Conservation (phyloP, 768 basidiomycete genomes). For the Zangia roseola region DNA sequence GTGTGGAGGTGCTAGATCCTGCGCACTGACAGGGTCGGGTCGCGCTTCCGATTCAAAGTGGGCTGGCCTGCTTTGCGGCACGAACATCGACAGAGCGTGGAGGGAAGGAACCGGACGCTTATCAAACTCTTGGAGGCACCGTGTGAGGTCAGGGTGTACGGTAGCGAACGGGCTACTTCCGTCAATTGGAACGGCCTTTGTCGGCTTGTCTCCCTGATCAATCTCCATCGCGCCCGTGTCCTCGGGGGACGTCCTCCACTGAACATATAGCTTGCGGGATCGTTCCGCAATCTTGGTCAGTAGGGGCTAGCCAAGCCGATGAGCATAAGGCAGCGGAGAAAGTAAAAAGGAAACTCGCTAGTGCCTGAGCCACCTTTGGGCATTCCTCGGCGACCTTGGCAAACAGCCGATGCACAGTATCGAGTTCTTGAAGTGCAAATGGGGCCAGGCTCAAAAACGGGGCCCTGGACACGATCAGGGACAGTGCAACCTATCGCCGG, state of each 20-base stretch:
- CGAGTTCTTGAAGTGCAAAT: constrained; percentile 60
- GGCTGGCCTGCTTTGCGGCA: constrained; percentile 14
- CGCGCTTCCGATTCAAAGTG: constrained; percentile 19
- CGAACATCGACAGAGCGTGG: constrained; percentile 25
- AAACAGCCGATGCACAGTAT: constrained; percentile 57
- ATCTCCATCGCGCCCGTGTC: constrained; percentile 26
- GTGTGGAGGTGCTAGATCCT: constrained; percentile 34
- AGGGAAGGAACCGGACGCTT: constrained; percentile 16
- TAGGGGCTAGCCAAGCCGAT: constrained; percentile 41
- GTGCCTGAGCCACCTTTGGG: constrained; percentile 57
- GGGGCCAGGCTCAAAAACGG: constrained; percentile 57
- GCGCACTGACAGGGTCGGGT: constrained; percentile 16
- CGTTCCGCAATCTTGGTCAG: constrained; percentile 56
- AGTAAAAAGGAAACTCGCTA: constrained; percentile 39
- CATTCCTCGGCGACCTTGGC: constrained; percentile 55
- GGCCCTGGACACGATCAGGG: constrained; percentile 61
- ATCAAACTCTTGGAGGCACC: constrained; percentile 26
- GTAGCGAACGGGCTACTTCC: constrained; percentile 17
- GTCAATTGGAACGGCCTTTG: constrained; percentile 1
- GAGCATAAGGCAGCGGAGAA: constrained; percentile 3
- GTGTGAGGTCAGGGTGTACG: constrained; percentile 24
- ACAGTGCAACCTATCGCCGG: constrained; percentile 53
- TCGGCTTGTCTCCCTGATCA: constrained; percentile 15
- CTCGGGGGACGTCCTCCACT: constrained; percentile 33
- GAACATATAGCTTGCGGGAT: constrained; percentile 44